phyloP scores from a whole-genome alignment of 2,329 filamentous ascomycete species.

The Xenoacremonium recifei region DNA sequence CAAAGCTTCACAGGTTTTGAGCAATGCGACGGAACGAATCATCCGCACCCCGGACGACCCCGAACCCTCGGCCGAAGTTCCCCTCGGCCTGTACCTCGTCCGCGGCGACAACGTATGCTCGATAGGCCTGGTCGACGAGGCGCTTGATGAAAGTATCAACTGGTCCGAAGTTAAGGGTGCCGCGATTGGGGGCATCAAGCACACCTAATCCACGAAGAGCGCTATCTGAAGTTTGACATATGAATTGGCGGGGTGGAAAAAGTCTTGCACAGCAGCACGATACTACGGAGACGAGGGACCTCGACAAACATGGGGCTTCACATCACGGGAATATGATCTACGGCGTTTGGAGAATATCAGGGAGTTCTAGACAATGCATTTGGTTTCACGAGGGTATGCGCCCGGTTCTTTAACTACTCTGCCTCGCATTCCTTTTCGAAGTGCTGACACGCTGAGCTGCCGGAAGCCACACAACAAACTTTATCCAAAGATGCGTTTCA shows the following conservation, averaged over 20 bases:
- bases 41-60: constrained; percentile 83
- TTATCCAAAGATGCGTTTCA: constrained; percentile 62
- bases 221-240: too few relatives aligned
- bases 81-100: constrained; percentile 86
- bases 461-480: neutral
- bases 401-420: constrained; percentile 8
- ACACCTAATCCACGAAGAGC: constrained; percentile 43
- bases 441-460: constrained; percentile 13
- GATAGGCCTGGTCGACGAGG: constrained; percentile 85
- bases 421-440: constrained; percentile 10
- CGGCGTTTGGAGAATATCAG: constrained; percentile 27
- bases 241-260: too few relatives aligned
- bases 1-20: constrained; percentile 71
- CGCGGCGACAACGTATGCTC: constrained; percentile 93
- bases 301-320: too few relatives aligned
- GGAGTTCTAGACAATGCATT: constrained; percentile 26
- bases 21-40: constrained; percentile 81
- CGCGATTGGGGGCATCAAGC: constrained; percentile 82
- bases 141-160: constrained; percentile 85
- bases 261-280: too few relatives aligned
- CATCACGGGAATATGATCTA: constrained; percentile 15
- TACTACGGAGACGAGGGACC: constrained; percentile 8
- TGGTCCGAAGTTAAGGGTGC: constrained; percentile 88
- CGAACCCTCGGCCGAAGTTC: constrained; percentile 76
- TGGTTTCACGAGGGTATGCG: constrained; percentile 18